These are phyloP conservation scores for Dipodascopsis uninucleata DNA, from an alignment of 805 yeast species.

Conservation along the genomic window DNA sequence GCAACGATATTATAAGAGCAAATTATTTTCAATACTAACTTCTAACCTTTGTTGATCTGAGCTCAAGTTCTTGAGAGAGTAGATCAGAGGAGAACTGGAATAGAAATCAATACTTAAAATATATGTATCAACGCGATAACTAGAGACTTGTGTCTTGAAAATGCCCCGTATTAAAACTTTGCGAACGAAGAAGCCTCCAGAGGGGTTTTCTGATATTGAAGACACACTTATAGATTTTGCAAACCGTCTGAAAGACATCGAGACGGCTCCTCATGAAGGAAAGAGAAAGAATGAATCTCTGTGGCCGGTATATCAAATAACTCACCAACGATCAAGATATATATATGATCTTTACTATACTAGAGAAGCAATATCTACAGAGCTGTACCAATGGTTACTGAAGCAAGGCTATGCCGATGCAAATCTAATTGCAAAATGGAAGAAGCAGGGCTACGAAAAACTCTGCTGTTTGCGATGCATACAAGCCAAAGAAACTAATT, in stretches of 20 bases:
- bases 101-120: too few species aligned
- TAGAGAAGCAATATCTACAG: slow-evolving; percentile 60
- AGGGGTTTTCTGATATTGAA: slow-evolving; percentile 65
- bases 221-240: slow-evolving; percentile 62
- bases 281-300: slow-evolving; percentile 53
- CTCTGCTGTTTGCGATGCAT: slow-evolving; percentile 82
- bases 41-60: too few species aligned
- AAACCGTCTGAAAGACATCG: slow-evolving; percentile 50
- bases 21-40: too few species aligned
- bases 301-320: slow-evolving; percentile 68
- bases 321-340: slow-evolving; percentile 73
- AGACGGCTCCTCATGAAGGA: slow-evolving; percentile 37
- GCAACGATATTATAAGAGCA: too few species aligned
- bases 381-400: slow-evolving; percentile 70
- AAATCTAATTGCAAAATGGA: slow-evolving; percentile 78
- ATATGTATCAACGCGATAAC: too few species aligned
- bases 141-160: too few species aligned
- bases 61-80: too few species aligned
- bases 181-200: slow-evolving; percentile 59
- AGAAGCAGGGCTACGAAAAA: slow-evolving; percentile 78
- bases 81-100: too few species aligned
- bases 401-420: slow-evolving; percentile 64
- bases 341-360: slow-evolving; percentile 70
- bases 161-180: slow-evolving; percentile 49
- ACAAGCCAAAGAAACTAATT: slow-evolving; percentile 55